Evolutionary conservation across 164 flowering plant species (phyloP), one percentile per base, ranked within the genome.

Genomic region (Liquidambar formosana): DNA sequence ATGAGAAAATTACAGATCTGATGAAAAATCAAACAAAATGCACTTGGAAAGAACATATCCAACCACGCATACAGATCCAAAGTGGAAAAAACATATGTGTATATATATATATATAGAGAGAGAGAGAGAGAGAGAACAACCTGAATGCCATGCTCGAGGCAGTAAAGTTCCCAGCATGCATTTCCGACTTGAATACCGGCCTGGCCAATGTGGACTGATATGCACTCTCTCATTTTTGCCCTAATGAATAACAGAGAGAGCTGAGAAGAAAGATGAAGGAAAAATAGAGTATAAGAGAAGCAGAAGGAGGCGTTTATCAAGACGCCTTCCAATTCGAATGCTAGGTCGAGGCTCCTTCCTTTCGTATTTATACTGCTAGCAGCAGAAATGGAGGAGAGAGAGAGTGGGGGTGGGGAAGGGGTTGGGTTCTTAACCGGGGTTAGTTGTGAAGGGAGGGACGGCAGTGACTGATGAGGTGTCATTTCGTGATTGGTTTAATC

Each of bases 181-280:
- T 75, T 75, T 28, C 77, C 77, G 73, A 75, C 73, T 66, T 75
- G 78, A 25, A 75, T 75, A 23, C 78, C 78, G 28, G 78, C 78
- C 61, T 75, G 78, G 18, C 78, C 66, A 57, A 51, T 69, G 66
- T 69, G 62, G 38, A 60, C 18, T 9, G 63, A 60, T 16, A 60
- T 60, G 45, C 63, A 60, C 25, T 60, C 63, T 15, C 63, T 60
- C 63, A 60, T 60, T 57, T 22, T 54, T n/a, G n/a, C 58, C 13
- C 4, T 54, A 12, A 54, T 13, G 4, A 22, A 25, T 19, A 1
- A 19, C 23, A n/a, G 13, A 54, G 26, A 54, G 6, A 33, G 6
- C 6, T 2, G 12, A 54, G 27, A 54, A 54, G 22, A 21, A 6
- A n/a, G n/a, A n/a, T n/a, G n/a, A n/a, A 13, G 21, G 27, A 23